A percentile compares a stretch with the other conserved stretches of the same genome.
Evolutionary conservation across 192 early-diverging fungal species (phyloP).

Genomic region (Backusella parvicylindrica): DNA sequence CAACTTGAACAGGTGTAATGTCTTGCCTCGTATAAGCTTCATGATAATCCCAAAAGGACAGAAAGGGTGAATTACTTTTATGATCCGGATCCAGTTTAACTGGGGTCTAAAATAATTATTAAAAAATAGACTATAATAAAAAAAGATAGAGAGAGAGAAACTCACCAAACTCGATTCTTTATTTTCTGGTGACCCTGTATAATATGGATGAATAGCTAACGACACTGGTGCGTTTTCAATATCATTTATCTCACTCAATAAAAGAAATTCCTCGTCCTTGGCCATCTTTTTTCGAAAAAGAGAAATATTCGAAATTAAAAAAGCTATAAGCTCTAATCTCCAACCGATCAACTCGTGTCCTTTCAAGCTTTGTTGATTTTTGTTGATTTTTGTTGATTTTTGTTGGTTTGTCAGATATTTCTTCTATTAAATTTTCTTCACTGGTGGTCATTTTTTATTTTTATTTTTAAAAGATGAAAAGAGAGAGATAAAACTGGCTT

Average conservation of each 20-base stretch:
- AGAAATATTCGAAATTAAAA: neutral
- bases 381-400: neutral
- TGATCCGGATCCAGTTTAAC: neutral
- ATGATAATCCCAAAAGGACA: constrained; percentile 44
- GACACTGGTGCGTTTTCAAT: neutral
- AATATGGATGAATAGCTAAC: neutral
- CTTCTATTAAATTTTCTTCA: neutral
- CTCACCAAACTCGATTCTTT: neutral
- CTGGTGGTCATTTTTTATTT: no score
- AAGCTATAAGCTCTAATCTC: neutral
- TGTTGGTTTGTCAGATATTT: neutral
- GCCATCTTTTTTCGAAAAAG: neutral
- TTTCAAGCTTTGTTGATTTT: neutral
- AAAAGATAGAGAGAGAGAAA: neutral
- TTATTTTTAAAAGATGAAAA: no score
- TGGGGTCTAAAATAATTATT: neutral
- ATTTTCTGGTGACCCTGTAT: neutral
- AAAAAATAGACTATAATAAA: no score
- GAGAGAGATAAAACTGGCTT: neutral
- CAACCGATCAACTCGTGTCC: neutral
- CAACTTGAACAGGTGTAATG: constrained; percentile 38
- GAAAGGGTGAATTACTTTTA: constrained; percentile 22
- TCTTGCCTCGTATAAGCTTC: constrained; percentile 32
- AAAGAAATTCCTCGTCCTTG: neutral
- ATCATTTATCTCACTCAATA: neutral